Percentiles rank a stretch among this genome's conserved stretches.
Evolutionary conservation across 495 filamentous ascomycete genomes (phyloP).

Genomic region (Beverwykella pulmonaria): DNA sequence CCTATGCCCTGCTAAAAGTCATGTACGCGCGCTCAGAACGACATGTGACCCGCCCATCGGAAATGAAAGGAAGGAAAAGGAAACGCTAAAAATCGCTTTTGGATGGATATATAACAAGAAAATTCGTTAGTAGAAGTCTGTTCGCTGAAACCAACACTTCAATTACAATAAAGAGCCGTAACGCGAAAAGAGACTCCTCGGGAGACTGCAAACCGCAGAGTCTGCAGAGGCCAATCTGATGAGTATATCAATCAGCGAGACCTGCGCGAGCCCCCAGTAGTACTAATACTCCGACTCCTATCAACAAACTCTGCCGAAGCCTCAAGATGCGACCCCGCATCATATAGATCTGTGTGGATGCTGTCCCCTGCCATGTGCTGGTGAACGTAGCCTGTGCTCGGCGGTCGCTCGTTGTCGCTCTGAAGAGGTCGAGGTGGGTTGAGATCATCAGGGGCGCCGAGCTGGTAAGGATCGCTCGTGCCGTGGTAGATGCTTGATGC

Average conservation of each 20-base stretch:
- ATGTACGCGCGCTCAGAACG: neutral
- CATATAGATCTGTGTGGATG: conserved; percentile 46
- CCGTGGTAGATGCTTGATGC: conserved; percentile 33
- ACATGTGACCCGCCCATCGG: neutral
- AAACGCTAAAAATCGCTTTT: conserved; percentile 15
- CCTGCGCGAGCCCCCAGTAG: neutral
- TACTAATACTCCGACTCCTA: conserved; percentile 31
- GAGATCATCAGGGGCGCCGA: conserved; percentile 7
- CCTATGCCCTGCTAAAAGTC: neutral
- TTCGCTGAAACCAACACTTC: neutral
- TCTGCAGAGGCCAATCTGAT: neutral
- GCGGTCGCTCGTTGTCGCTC: conserved; percentile 57
- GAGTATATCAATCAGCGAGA: neutral
- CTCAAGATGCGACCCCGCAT: conserved; percentile 31
- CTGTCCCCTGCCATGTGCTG: conserved; percentile 64
- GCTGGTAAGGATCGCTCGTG: conserved; percentile 41
- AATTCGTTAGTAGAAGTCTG: conserved; percentile 11
- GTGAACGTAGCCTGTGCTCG: conserved; percentile 73
- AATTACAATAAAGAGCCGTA: conserved; percentile 11
- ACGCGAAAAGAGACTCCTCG: neutral
- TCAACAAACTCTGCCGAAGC: conserved; percentile 42
- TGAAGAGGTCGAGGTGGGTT: conserved; percentile 34
- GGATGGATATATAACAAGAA: neutral
- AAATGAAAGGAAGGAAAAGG: neutral
- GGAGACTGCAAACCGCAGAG: neutral